These are phyloP conservation scores for Tylopilus rubrobrunneus DNA, from an alignment of 768 basidiomycete species.

Conservation along the genomic window DNA sequence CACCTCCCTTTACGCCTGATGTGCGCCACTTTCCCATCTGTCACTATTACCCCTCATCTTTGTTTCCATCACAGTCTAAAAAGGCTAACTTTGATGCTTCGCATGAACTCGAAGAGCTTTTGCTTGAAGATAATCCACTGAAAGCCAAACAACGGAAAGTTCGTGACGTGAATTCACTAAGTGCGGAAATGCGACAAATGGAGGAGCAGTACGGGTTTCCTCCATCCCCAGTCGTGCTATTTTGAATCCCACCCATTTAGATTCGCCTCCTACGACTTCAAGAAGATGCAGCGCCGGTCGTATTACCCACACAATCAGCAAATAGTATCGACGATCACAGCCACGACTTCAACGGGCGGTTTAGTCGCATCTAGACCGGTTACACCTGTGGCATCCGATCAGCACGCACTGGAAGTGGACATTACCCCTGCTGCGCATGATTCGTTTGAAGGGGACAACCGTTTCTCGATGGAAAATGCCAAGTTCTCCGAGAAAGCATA, in stretches of 20 bases:
- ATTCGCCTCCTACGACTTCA: conserved; percentile 90
- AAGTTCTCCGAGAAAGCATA: conserved; percentile 48
- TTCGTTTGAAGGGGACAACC: conserved; percentile 39
- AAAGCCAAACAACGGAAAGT: conserved; percentile 93
- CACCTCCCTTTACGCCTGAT: conserved; percentile 88
- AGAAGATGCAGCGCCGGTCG: conserved; percentile 85
- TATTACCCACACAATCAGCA: conserved; percentile 86
- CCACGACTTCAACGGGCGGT: conserved; percentile 71
- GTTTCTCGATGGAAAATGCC: conserved; percentile 37
- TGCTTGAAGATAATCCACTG: conserved; percentile 94
- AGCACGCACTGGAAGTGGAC: conserved; percentile 40
- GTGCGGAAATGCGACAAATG: conserved; percentile 94
- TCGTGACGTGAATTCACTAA: conserved; percentile 76
- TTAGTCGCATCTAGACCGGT: conserved; percentile 68
- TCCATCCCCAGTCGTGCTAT: background rate
- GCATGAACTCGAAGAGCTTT: conserved; percentile 92
- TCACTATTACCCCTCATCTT: conserved; percentile 2
- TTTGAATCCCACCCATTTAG: conserved; percentile 35
- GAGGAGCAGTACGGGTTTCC: conserved; percentile 82
- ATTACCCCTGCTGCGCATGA: conserved; percentile 41
- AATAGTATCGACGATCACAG: conserved; percentile 57
- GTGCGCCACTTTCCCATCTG: conserved; percentile 38
- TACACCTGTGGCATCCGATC: conserved; percentile 53
- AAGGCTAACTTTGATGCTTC: conserved; percentile 99
- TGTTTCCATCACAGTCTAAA: conserved; percentile 62